A percentile compares a stretch with the other conserved stretches of the same genome.
Conservation (phyloP, 108 stramenopile genomes). For the Ochromonas danica region DNA sequence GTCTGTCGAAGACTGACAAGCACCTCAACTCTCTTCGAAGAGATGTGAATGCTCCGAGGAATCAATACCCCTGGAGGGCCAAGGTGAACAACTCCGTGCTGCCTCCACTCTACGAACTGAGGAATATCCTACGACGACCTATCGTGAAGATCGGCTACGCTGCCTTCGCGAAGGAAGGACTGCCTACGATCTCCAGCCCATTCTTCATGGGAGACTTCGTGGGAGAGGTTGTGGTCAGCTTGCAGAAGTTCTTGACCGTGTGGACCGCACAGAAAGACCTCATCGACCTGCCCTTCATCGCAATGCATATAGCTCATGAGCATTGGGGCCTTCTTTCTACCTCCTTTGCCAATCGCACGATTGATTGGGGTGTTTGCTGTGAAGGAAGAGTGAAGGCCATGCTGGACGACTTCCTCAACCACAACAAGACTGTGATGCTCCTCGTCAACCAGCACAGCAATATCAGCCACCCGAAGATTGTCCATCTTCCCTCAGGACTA, state of each 20-base stretch:
- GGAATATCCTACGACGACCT: not conserved
- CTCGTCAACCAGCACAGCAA: slow-evolving; percentile 33
- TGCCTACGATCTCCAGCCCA: too few species aligned
- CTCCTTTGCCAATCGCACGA: slow-evolving; percentile 29
- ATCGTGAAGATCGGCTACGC: not conserved
- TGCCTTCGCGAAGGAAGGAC: not conserved
- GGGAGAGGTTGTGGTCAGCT: not conserved
- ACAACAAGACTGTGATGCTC: slow-evolving; percentile 7
- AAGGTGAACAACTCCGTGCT: not conserved
- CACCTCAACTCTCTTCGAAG: not conserved
- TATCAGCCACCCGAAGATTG: slow-evolving; percentile 29
- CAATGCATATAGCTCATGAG: not conserved
- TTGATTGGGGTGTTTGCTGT: slow-evolving; percentile 11
- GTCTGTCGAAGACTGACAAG: not conserved
- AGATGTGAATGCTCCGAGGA: not conserved
- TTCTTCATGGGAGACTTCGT: not conserved
- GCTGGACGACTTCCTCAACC: not conserved
- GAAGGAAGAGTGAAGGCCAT: not conserved
- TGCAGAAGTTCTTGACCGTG: not conserved
- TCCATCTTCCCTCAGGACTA: not conserved
- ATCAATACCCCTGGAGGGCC: too few species aligned
- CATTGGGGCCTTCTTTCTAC: slow-evolving; percentile 23
- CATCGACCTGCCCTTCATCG: not conserved
- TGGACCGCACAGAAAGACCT: not conserved
- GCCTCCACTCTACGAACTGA: not conserved